Evolutionary conservation across 768 basidiomycete species (phyloP), one percentile per base, ranked within the genome.

Genomic region (Piloderma croceum): DNA sequence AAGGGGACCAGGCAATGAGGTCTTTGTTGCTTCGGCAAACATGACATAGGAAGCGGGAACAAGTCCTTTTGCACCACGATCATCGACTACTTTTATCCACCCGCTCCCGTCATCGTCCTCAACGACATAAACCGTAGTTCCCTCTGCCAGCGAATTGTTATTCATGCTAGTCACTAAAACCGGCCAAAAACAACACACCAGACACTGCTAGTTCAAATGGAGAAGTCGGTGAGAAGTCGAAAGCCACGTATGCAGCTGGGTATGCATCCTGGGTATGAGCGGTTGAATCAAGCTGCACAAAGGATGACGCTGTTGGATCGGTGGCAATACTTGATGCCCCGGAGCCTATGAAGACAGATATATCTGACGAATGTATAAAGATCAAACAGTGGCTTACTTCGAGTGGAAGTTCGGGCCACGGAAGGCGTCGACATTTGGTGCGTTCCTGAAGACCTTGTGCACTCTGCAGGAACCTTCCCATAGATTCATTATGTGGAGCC

Each of bases 91-190:
- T 56, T 90, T 90, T 9, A 84, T 75, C 89, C 88, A 90, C 3
- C 88, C 88, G 12, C 85, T 87, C 9, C 86, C 87, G 50, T 90
- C 89, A 45, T 91, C 87, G 45, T 79, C 75, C 55, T 91, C 88
- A 15, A 87, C 54, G 27, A 92, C 68, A 42, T 70, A 69, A 12
- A 93, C 81, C 4, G 55, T 58, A 27, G 64, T 58, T 20, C 83
- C 86, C 63, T 85, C 87, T 83, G 57, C 44, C 23, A 22, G 35
- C 45, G 22, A 42, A 24, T 36, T 42, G 49, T 41, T 24, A 25
- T 27, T 40, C 41, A 31, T 9, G 27, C 33, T 40, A 41, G 24
- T 34, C 13, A 15, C 36, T 44, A 11, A 43, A 48, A 39, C 41
- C 22, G 23, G 31, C n/a, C 32, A n/a, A n/a, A n/a, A 41, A 36